Conservation (phyloP, 2,329 filamentous ascomycete species). For the Alternaria consortialis region DNA sequence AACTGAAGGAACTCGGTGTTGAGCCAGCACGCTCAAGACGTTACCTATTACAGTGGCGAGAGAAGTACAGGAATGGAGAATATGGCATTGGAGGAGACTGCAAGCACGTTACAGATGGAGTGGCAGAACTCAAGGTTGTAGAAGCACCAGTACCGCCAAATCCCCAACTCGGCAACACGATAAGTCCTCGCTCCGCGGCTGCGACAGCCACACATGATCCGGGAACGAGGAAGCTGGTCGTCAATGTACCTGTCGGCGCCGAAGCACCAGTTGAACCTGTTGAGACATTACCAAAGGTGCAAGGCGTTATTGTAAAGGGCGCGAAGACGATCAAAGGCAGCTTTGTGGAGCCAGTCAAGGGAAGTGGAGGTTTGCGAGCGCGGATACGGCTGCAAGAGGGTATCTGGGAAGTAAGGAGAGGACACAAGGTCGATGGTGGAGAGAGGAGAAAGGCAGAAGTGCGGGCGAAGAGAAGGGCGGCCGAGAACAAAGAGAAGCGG, state of each 20-base stretch:
- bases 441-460: slow-evolving; percentile 89
- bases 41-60: slow-evolving; percentile 88
- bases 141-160: slow-evolving; percentile 59
- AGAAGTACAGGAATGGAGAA: slow-evolving; percentile 80
- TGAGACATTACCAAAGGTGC: slow-evolving; percentile 64
- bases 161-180: slow-evolving; percentile 34
- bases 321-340: slow-evolving; percentile 78
- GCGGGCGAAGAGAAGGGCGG: slow-evolving; percentile 82
- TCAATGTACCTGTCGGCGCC: slow-evolving; percentile 64
- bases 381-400: slow-evolving; percentile 79
- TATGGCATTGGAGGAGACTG: slow-evolving; percentile 87
- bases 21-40: slow-evolving; percentile 83
- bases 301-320: slow-evolving; percentile 73
- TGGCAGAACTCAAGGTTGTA: slow-evolving; percentile 66
- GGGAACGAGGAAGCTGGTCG: slow-evolving; percentile 65
- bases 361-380: slow-evolving; percentile 66
- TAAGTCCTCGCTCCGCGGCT: slow-evolving; percentile 37
- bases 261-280: slow-evolving; percentile 50
- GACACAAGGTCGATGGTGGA: slow-evolving; percentile 94
- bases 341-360: slow-evolving; percentile 74
- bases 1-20: slow-evolving; percentile 82
- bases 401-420: slow-evolving; percentile 89
- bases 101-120: slow-evolving; percentile 69
- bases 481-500: slow-evolving; percentile 76
- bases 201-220: slow-evolving; percentile 64